Evolutionary conservation across 768 basidiomycete genomes (phyloP).

Genomic region (Leccinum fibrillosum): DNA sequence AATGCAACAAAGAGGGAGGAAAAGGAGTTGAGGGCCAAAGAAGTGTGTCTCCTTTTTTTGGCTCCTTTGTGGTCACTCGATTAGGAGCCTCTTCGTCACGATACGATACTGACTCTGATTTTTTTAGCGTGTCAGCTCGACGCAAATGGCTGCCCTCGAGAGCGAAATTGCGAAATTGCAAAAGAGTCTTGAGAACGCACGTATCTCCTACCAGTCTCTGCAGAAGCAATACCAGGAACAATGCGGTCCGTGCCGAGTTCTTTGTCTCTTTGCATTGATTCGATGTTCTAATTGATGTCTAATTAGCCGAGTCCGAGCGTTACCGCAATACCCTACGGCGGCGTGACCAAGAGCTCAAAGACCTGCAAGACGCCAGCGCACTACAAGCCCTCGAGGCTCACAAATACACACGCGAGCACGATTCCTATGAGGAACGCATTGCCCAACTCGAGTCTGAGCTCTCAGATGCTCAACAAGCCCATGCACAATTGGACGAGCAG

Average conservation of each 20-base stretch:
- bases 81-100: background rate
- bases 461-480: conserved; percentile 62
- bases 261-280: background rate
- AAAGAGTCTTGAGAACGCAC: conserved; percentile 70
- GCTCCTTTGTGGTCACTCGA: conserved; percentile 3
- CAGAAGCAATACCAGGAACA: conserved; percentile 91
- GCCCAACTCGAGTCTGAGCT: conserved; percentile 71
- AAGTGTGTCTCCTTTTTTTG: conserved; percentile 44
- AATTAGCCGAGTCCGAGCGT: conserved; percentile 69
- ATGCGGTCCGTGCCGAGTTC: conserved; percentile 51
- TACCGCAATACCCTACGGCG: conserved; percentile 71
- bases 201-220: conserved; percentile 68
- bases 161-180: conserved; percentile 75
- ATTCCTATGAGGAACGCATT: conserved; percentile 70
- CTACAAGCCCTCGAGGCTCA: conserved; percentile 62
- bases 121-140: conserved; percentile 55
- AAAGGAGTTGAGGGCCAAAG: conserved; percentile 86
- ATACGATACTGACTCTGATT: conserved; percentile 6
- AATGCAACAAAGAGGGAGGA: conserved; percentile 83
- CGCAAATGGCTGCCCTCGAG: conserved; percentile 70
- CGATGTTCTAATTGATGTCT: background rate
- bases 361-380: conserved; percentile 55
- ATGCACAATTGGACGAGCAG: conserved; percentile 80
- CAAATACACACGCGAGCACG: conserved; percentile 67
- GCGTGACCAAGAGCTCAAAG: conserved; percentile 71